Evolutionary conservation across 2,329 filamentous ascomycete genomes (phyloP).

Genomic region (Cercospora sojina): DNA sequence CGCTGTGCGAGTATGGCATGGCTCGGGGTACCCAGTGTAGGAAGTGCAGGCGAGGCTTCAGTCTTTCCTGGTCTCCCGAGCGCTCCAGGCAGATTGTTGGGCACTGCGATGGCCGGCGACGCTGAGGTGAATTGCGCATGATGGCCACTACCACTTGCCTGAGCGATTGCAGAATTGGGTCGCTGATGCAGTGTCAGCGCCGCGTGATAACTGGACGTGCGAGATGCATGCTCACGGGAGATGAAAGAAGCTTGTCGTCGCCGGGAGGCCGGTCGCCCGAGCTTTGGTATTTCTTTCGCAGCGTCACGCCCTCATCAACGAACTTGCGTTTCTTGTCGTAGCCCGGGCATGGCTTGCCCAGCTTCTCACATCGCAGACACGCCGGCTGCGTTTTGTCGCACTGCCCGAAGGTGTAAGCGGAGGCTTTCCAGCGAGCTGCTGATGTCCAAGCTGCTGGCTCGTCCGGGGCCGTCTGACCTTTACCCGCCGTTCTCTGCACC

Average conservation of each 20-base stretch:
- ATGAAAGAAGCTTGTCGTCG: constrained; percentile 15
- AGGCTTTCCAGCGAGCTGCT: background rate
- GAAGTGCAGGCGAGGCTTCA: background rate
- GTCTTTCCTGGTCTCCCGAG: background rate
- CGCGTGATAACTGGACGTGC: background rate
- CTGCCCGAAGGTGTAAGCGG: constrained; percentile 18
- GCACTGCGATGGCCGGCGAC: constrained; percentile 4
- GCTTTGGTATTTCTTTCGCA: constrained; percentile 36
- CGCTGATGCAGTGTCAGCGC: background rate
- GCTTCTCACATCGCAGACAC: constrained; percentile 38
- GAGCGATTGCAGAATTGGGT: background rate
- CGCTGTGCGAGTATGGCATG: background rate
- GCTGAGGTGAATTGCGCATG: background rate
- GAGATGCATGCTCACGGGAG: background rate
- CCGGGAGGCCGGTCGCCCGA: constrained; percentile 16
- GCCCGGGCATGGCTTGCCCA: constrained; percentile 38
- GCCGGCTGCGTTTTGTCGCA: constrained; percentile 37
- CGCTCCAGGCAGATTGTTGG: background rate
- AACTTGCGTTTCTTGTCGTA: constrained; percentile 41
- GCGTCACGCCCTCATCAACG: constrained; percentile 36
- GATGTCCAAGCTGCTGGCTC: background rate
- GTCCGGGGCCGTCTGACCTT: constrained; percentile 29
- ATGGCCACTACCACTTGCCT: background rate
- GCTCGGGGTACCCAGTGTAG: background rate
- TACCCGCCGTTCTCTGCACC: constrained; percentile 38